Evolutionary conservation across 192 early-diverging fungal genomes (phyloP).

Genomic region (Linnemannia zychae): DNA sequence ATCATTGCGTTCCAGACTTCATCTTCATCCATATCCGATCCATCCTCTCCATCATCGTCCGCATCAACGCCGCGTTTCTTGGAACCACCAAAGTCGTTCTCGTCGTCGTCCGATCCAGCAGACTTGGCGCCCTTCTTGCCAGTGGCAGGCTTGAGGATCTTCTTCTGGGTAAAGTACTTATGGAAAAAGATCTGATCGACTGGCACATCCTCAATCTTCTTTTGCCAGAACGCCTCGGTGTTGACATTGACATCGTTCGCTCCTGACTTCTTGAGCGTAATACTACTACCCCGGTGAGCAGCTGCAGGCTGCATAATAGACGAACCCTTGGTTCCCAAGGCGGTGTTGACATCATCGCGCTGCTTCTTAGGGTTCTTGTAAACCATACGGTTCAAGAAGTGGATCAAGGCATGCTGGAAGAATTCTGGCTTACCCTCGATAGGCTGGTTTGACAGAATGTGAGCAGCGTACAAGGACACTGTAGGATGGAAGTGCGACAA

Average conservation of each 20-base stretch:
- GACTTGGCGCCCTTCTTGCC: slow-evolving; percentile 39
- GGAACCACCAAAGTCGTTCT: slow-evolving; percentile 49
- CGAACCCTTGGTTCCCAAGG: slow-evolving; percentile 69
- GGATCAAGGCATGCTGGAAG: slow-evolving; percentile 89
- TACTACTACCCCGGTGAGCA: slow-evolving; percentile 63
- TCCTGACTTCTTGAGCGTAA: slow-evolving; percentile 78
- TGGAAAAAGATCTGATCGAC: slow-evolving; percentile 88
- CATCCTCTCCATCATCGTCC: slow-evolving; percentile 59
- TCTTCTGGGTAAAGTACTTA: slow-evolving; percentile 79
- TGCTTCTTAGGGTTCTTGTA: slow-evolving; percentile 93
- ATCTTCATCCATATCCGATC: slow-evolving; percentile 74
- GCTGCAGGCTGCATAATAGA: slow-evolving; percentile 78
- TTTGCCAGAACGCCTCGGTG: slow-evolving; percentile 69
- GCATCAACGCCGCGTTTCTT: slow-evolving; percentile 58
- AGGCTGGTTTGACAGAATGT: slow-evolving; percentile 76
- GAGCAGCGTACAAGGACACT: slow-evolving; percentile 83
- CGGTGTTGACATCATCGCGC: slow-evolving; percentile 54
- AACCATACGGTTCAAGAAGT: slow-evolving; percentile 96
- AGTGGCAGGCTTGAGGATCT: slow-evolving; percentile 35
- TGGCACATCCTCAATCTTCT: slow-evolving; percentile 73
- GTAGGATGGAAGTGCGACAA: slow-evolving; percentile 93
- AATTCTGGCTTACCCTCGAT: slow-evolving; percentile 83
- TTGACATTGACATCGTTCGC: slow-evolving; percentile 76
- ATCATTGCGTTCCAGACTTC: slow-evolving; percentile 94
- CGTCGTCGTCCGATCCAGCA: slow-evolving; percentile 47